Base-by-base conservation (phyloP, 805 yeast species). In the Zygoascus biomembranicola region DNA sequence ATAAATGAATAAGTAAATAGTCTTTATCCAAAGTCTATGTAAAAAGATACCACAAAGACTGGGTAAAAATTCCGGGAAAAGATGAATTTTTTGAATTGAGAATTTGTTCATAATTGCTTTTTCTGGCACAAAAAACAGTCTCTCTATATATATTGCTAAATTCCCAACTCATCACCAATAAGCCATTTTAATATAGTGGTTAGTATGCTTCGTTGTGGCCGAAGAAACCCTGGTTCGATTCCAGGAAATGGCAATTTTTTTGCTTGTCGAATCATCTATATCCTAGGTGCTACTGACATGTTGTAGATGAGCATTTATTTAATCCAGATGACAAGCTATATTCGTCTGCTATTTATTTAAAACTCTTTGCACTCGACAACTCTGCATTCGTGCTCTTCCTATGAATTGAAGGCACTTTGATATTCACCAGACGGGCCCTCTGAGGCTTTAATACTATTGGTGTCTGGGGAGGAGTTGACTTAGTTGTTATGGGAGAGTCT, bases 171-270 rank as follows among this genome's bases (percentile, higher is more conserved):
- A 23, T 23, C 28, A 23, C 28, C 39, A 49, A 48, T 52, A 8
- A n/a, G 52, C 52, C 52, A 56, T 55, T 55, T 49, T 57, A 52
- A 57, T 57, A 57, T 55, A 55, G 58, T 55, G 58, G 58, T 55
- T 43, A 55, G 58, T 55, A 55, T 55, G 53, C 58, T 50, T 52
- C 58, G 54, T 53, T 55, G 59, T 57, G 59, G 59, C 57, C 56
- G 59, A 55, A 52, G 59, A 52, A 52, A 55, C 59, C 59, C 59
- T 53, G 50, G 59, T 54, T 56, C 59, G 59, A 56, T 56, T 56
- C 59, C 49, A 53, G 59, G 59, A 50, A 56, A 52, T 56, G 59
- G 59, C 59, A 56, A 42, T 32, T 37, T 43, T 43, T 44, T 44
- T 43, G 45, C 39, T 35, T 5, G 16, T 16, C 31, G 50, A 19